Base-by-base conservation (phyloP, 768 basidiomycete species). In the Lactarius hatsudake region DNA sequence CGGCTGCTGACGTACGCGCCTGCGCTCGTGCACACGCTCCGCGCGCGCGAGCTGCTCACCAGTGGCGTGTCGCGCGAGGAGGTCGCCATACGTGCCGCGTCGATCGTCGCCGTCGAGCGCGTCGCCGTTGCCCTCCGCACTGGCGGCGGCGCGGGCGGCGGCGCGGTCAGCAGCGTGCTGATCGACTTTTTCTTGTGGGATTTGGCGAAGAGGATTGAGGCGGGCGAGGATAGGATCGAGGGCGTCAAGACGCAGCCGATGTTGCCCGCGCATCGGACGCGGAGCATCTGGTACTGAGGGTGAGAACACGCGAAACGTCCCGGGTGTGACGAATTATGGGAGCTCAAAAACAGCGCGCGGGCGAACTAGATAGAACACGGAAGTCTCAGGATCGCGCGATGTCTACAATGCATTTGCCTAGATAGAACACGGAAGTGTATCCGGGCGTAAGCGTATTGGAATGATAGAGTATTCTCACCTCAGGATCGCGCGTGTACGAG, bases 111-210 rank as follows among this genome's bases (percentile, higher is more conserved):
- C 0, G 91, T 96, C 3, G 93, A 95, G 75, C 79, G 82, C 2
- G 81, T 95, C 28, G 78, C 87, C n/a, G 79, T 81, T 45, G 84
- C 85, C 70, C 60, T 80, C 40, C 63, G 69, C 34, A 74, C 71
- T 2, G 67, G 10, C 65, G 58, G 9, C 63, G 43, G 58, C 34
- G 71, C 65, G 36, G 67, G 23, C n/a, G 26, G 26, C 12, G 9
- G 67, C 9, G 74, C 73, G 18, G 71, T 92, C 45, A 89, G 84
- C 74, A 92, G 90, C 69, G 93, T 94, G 55, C 72, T 96, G 67
- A 90, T 94, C 60, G 94, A 97, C 74, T 94, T 97, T 73, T 96
- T 91, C 78, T 77, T 95, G 13, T 96, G 93, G 93, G 93, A 95
- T 74, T 74, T 94, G 66, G 91, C 89, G 36, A 93, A 93, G 76